These are phyloP conservation scores for Apiotrichum akiyoshidainum DNA, from an alignment of 1,284 basidiomycete species.

Conservation along the genomic window DNA sequence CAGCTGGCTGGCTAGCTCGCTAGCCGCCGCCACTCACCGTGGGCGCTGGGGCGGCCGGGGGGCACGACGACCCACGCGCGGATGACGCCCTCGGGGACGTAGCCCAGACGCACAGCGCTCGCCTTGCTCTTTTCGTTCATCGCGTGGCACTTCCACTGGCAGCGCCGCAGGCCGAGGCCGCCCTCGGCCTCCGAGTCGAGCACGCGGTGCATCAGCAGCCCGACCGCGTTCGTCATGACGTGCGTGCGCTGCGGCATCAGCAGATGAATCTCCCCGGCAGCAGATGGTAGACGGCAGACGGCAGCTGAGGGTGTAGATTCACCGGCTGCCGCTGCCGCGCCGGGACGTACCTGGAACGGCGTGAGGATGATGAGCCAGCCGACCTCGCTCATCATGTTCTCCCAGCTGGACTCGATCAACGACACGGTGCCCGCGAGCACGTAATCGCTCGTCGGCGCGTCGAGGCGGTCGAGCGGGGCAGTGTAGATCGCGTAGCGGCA, in stretches of 20 bases:
- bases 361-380: conserved; percentile 41
- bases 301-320: too few relatives aligned
- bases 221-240: conserved; percentile 41
- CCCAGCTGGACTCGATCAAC: conserved; percentile 28
- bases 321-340: too few relatives aligned
- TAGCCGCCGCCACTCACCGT: conserved; percentile 35
- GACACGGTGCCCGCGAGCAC: conserved; percentile 39
- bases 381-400: conserved; percentile 36
- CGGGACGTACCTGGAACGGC: conserved; percentile 36
- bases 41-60: conserved; percentile 28
- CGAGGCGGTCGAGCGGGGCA: conserved; percentile 27
- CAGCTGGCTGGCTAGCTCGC: too few relatives aligned
- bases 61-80: conserved; percentile 32
- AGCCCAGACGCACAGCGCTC: conserved; percentile 38
- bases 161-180: conserved; percentile 39
- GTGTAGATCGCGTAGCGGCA: conserved; percentile 37
- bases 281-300: too few relatives aligned
- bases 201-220: conserved; percentile 39
- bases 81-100: conserved; percentile 33
- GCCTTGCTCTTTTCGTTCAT: conserved; percentile 31
- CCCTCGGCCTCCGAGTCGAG: conserved; percentile 35
- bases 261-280: too few relatives aligned
- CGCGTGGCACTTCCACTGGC: conserved; percentile 43
- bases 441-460: conserved; percentile 26
- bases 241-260: conserved; percentile 33